A percentile compares a stretch with the other conserved stretches of the same genome.
These are phyloP conservation scores for Coemansia sp. DNA, from an alignment of 192 early-diverging fungal genomes.

Conservation along the genomic window DNA sequence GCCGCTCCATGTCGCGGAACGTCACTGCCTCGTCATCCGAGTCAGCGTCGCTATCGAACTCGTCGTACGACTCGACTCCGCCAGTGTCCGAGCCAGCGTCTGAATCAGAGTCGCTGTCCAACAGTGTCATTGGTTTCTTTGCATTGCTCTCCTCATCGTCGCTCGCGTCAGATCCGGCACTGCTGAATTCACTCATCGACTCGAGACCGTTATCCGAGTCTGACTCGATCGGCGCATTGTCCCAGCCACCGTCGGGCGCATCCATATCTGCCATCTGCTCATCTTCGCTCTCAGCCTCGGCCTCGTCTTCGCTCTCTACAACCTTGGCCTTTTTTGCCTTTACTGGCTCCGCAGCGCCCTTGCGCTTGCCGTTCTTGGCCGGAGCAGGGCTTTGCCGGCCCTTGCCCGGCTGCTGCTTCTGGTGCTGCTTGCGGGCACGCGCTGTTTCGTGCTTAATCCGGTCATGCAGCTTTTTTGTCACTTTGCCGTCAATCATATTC, in stretches of 20 bases:
- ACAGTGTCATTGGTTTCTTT: conserved; percentile 32
- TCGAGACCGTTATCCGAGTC: conserved; percentile 53
- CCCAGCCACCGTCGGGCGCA: conserved; percentile 47
- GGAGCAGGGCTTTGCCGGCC: not conserved
- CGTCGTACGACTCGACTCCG: conserved; percentile 49
- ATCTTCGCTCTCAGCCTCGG: conserved; percentile 37
- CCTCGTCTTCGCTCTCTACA: not conserved
- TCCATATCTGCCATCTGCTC: conserved; percentile 53
- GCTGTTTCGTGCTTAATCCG: conserved; percentile 31
- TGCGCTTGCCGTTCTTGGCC: conserved; percentile 11
- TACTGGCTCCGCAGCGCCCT: not conserved
- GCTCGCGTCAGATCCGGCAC: conserved; percentile 5
- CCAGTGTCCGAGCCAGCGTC: conserved; percentile 3
- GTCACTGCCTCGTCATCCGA: conserved; percentile 25
- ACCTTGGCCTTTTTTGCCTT: conserved; percentile 9
- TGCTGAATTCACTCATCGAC: conserved; percentile 52
- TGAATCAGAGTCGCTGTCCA: conserved; percentile 41
- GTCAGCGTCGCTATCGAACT: conserved; percentile 45
- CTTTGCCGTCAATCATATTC: conserved; percentile 45
- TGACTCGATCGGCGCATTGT: conserved; percentile 48
- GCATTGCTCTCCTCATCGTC: conserved; percentile 29
- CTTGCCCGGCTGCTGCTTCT: conserved; percentile 10
- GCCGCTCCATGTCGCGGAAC: conserved; percentile 70
- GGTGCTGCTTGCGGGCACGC: conserved; percentile 33
- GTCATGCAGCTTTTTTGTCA: conserved; percentile 40